Conservation (phyloP, 306 rosid genomes). For the Parietaria judaica region DNA sequence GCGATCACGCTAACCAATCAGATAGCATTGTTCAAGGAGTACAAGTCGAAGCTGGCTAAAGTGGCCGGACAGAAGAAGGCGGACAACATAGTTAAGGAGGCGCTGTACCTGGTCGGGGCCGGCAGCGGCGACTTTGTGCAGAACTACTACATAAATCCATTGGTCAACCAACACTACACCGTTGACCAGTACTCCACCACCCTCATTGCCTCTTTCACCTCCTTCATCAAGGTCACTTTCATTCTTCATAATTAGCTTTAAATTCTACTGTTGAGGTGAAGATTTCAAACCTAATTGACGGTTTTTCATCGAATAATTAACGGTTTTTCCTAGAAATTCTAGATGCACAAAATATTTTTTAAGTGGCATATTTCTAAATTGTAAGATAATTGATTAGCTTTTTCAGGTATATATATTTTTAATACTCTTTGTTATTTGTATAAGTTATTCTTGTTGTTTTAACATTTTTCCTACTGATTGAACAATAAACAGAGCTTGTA, state of each 20-base stretch:
- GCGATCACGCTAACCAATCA: slow-evolving; percentile 83
- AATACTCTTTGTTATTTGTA: too few species aligned
- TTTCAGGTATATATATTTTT: too few species aligned
- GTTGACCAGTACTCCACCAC: slow-evolving; percentile 51
- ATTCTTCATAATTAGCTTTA: not conserved
- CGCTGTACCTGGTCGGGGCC: slow-evolving; percentile 67
- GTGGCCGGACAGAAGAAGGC: slow-evolving; percentile 76
- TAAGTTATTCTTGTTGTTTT: too few species aligned
- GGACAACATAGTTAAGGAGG: slow-evolving; percentile 57
- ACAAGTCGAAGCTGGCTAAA: slow-evolving; percentile 59
- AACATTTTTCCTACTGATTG: too few species aligned
- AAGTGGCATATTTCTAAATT: too few species aligned
- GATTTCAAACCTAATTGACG: not conserved
- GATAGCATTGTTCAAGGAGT: slow-evolving; percentile 61
- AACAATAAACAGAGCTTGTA: slow-evolving; percentile 43
- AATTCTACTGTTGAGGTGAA: not conserved
- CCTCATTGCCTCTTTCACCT: slow-evolving; percentile 46
- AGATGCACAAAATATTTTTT: too few species aligned
- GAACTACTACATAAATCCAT: slow-evolving; percentile 83
- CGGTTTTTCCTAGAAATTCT: too few species aligned
- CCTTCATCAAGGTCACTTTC: slow-evolving; percentile 51
- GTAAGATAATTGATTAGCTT: not conserved
- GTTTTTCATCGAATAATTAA: too few species aligned
- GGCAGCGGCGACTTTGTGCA: slow-evolving; percentile 82
- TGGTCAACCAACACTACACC: slow-evolving; percentile 49